phyloP scores from a whole-genome alignment of 2,329 filamentous ascomycete species.

The Dothiorella sarmentorum region DNA sequence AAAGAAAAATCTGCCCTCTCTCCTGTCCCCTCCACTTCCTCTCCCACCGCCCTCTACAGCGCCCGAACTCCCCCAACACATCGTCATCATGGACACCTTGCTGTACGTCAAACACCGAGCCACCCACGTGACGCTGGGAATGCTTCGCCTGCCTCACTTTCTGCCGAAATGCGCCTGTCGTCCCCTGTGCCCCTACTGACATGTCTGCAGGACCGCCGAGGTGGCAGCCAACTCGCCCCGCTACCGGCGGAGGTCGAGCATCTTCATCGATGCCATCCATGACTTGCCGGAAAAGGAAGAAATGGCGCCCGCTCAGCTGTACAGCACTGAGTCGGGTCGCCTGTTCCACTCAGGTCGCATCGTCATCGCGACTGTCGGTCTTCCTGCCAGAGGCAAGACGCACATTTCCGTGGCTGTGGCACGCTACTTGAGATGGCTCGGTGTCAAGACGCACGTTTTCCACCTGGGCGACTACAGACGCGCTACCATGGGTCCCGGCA shows the following conservation, averaged over 20 bases:
- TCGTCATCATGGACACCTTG: slow-evolving; percentile 56
- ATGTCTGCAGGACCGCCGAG: slow-evolving; percentile 69
- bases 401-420: slow-evolving; percentile 95
- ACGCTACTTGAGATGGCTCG: slow-evolving; percentile 92
- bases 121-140: slow-evolving; percentile 7
- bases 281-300: slow-evolving; percentile 80
- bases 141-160: neutral
- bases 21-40: neutral
- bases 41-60: neutral
- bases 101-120: slow-evolving; percentile 47
- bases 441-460: slow-evolving; percentile 97
- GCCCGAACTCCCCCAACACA: neutral
- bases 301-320: slow-evolving; percentile 92
- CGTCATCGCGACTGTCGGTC: slow-evolving; percentile 92
- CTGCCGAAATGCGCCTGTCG: neutral
- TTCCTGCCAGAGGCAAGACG: slow-evolving; percentile 94
- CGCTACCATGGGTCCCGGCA: slow-evolving; percentile 78
- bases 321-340: slow-evolving; percentile 95
- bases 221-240: slow-evolving; percentile 86
- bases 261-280: slow-evolving; percentile 95
- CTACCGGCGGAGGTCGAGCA: slow-evolving; percentile 89
- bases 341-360: slow-evolving; percentile 97
- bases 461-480: slow-evolving; percentile 95
- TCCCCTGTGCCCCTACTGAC: neutral
- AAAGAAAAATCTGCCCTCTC: neutral